Base-by-base conservation (phyloP, 1,284 basidiomycete genomes). In the Cronartium quercuum region DNA sequence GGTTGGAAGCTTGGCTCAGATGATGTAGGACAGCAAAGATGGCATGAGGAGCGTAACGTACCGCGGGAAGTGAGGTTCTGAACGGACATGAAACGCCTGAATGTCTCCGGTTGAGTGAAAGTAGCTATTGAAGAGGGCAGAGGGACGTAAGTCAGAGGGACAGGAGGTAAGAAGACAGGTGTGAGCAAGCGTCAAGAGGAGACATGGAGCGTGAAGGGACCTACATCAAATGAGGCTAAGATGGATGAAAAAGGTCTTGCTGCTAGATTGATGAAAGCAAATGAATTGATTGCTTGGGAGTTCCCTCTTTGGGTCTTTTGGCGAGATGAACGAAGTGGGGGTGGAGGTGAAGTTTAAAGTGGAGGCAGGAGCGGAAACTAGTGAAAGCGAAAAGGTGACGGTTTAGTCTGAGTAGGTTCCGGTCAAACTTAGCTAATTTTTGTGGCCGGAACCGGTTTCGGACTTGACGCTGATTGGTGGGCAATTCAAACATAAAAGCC, bases 51-150 rank as follows among this genome's bases (percentile, higher is more conserved):
- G 18, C 34, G 44, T 44, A 34, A 83, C 87, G 76, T 76, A 91
- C 91, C 90, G 83, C 88, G 88, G 83, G 87, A 86, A 83, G 86
- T 88, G 82, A 92, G 87, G 83, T 92, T 92, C 88, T 91, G 89
- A 85, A 91, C 88, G 89, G 86, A 92, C 90, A 91, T 92, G 88
- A 89, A 89, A 91, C 84, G 86, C 81, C 78, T 79, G 79, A 79
- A 62, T 55, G 76, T 75, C 7, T 47, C 60, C 60, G 7, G 9
- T 47, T 18, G 51, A 47, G 6, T 44, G 42, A 35, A 42, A 66
- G n/a, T n/a, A n/a, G n/a, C n/a, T n/a, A 51, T 67, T 21, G n/a
- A 51, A 21, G 34, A 58, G n/a, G 41, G 44, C 13, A 44, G 42
- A 65, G 35, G 9, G 57, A 42, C 37, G 12, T 37, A 58, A 38